Base-by-base conservation (phyloP, 305 asterid species). In the Solanum aculeatissimum region DNA sequence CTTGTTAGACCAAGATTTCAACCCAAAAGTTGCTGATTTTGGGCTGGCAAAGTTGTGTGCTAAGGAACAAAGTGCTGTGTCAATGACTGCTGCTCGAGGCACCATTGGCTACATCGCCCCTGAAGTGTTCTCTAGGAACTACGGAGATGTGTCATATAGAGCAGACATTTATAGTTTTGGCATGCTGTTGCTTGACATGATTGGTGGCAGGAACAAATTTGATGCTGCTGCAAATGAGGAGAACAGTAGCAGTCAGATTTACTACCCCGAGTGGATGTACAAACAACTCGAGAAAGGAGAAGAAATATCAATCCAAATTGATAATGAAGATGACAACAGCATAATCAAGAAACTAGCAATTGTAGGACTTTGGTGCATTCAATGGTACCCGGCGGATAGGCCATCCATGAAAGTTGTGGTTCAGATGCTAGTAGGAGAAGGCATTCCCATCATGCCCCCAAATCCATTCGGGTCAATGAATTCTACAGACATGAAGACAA, bases 101-200 rank as follows among this genome's bases (percentile, higher is more conserved):
- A 94, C 96, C 0, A 85, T 93, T 54, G 98, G 98, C 29, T 93
- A 93, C 43, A 93, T 93, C 38, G 93, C 98, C 6, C 98, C 98
- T 0, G 97, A 93, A 85, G 92, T 93, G 6, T 91, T 94, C 88
- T 94, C 98, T 1, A 90, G 97, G 85, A 94, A 92, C 89, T 92
- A 53, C 7, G 93, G 91, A 18, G 85, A 70, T 16, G 87, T 90
- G 27, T 86, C 94, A 1, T 87, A 88, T 60, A 91, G 92, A 84
- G 91, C 92, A 45, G 93, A 92, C 86, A 91, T 88, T 53, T 92
- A 91, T 82, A 90, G 96, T 75, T 92, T 89, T 13, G 96, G 94
- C 9, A 91, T 91, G 97, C 12, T 90, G 71, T 58, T 91, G 86
- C 90, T 91, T 80, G 92, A 91, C 45, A 87, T 92, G 84, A 88